Conservation (phyloP, 768 basidiomycete genomes). For the Mycena leptocephala region DNA sequence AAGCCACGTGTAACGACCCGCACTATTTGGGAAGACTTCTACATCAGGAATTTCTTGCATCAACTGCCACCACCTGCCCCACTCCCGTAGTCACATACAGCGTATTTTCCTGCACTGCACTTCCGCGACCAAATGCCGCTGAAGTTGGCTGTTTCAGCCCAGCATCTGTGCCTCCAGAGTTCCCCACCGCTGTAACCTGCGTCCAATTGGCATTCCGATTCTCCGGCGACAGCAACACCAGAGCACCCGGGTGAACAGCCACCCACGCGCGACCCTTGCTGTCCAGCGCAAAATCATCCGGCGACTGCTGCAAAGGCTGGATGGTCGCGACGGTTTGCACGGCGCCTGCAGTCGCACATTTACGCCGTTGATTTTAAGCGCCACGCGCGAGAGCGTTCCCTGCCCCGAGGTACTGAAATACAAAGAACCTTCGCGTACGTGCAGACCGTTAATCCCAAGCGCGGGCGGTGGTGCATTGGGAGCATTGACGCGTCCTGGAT, state of each 20-base stretch:
- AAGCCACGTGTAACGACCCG: too few species aligned
- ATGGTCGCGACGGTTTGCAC: neutral
- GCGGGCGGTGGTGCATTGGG: neutral
- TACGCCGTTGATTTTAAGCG: neutral
- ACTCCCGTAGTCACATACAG: constrained; percentile 12
- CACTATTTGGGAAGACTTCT: too few species aligned
- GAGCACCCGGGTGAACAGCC: constrained; percentile 12
- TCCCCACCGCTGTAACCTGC: neutral
- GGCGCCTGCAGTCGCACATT: neutral
- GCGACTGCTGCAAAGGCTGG: neutral
- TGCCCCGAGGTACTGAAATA: neutral
- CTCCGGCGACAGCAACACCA: neutral
- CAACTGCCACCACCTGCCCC: constrained; percentile 5
- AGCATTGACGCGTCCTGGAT: constrained; percentile 15
- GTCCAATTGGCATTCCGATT: neutral
- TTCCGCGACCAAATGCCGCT: constrained; percentile 5
- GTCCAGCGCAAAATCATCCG: constrained; percentile 28
- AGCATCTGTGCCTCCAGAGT: neutral
- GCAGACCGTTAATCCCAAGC: constrained; percentile 26
- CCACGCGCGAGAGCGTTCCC: neutral
- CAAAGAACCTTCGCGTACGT: neutral
- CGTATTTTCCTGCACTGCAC: neutral
- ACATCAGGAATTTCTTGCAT: too few species aligned
- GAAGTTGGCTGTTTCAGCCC: constrained; percentile 6
- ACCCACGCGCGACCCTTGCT: constrained; percentile 11